These are phyloP conservation scores for Rhipidocladum racemiflorum DNA, from an alignment of 176 grass and related monocot genomes.

Conservation along the genomic window DNA sequence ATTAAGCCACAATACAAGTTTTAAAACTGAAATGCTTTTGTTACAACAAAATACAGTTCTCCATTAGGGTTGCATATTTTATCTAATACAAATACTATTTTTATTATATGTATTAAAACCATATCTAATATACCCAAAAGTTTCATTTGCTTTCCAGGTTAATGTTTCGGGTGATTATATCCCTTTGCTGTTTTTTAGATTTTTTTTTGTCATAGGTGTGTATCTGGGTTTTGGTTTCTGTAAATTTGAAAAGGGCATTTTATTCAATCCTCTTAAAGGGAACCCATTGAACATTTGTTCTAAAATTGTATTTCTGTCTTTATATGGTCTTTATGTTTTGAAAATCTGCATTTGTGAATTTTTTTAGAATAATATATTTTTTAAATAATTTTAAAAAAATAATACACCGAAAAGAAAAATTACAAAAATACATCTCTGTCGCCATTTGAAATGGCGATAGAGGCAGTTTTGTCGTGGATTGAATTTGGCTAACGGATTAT, in stretches of 20 bases:
- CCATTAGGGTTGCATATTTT: neutral
- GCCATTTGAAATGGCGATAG: too few species aligned
- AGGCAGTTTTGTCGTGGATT: too few species aligned
- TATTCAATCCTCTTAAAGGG: constrained; percentile 2
- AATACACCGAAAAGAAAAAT: too few species aligned
- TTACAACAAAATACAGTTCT: neutral
- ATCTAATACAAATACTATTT: neutral
- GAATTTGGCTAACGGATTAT: too few species aligned
- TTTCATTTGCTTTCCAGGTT: neutral
- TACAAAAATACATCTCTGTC: too few species aligned
- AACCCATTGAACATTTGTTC: neutral
- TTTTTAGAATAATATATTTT: too few species aligned
- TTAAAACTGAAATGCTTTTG: neutral
- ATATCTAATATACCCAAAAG: neutral
- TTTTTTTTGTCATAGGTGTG: neutral
- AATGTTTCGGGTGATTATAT: neutral
- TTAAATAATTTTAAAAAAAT: too few species aligned
- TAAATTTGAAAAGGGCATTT: neutral
- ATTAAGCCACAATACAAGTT: neutral
- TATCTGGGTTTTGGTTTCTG: neutral
- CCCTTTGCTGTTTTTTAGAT: neutral
- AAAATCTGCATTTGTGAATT: neutral
- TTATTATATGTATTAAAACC: neutral
- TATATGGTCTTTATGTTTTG: neutral
- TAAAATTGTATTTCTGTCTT: neutral